Evolutionary conservation across 2,329 filamentous ascomycete species (phyloP).

Genomic region (Penicillium paneum): DNA sequence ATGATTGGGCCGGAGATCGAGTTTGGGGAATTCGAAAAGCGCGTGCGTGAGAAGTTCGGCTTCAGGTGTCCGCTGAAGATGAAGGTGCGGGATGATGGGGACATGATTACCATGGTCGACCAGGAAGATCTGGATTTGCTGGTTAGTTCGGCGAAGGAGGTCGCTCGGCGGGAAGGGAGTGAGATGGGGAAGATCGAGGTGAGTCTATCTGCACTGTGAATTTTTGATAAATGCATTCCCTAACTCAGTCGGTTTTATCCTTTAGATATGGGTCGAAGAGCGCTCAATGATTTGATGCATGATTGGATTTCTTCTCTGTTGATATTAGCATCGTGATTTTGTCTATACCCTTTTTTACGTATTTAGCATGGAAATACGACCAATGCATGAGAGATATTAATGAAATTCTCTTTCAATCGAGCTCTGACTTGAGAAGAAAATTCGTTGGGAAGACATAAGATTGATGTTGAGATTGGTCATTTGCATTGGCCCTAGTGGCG

Average conservation of each 20-base stretch:
- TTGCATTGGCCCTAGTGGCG: not conserved
- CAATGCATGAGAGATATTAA: not conserved
- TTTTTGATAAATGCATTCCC: not conserved
- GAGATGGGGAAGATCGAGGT: slow-evolving; percentile 97
- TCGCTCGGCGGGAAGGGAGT: slow-evolving; percentile 67
- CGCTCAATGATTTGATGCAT: slow-evolving; percentile 25
- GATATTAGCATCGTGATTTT: slow-evolving; percentile 11
- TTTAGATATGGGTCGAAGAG: slow-evolving; percentile 46
- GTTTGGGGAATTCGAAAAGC: slow-evolving; percentile 73
- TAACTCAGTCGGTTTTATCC: not conserved
- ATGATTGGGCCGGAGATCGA: slow-evolving; percentile 72
- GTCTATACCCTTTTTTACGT: slow-evolving; percentile 19
- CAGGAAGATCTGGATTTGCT: slow-evolving; percentile 94
- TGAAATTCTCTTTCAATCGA: not conserved
- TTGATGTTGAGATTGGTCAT: slow-evolving; percentile 9
- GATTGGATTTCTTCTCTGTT: slow-evolving; percentile 2
- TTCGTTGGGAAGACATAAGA: slow-evolving; percentile 14
- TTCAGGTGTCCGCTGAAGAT: slow-evolving; percentile 64
- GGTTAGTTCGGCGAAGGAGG: slow-evolving; percentile 64
- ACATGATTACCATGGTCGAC: slow-evolving; percentile 96
- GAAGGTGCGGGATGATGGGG: slow-evolving; percentile 86
- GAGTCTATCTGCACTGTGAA: slow-evolving; percentile 40
- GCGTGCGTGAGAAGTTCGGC: slow-evolving; percentile 82
- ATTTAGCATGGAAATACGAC: slow-evolving; percentile 4
- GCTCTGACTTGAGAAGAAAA: slow-evolving; percentile 5